Percentiles rank a stretch among this genome's conserved stretches.
These are phyloP conservation scores for Yamadazyma spencermartinsiae DNA, from an alignment of 1,139 yeast species.

Conservation along the genomic window DNA sequence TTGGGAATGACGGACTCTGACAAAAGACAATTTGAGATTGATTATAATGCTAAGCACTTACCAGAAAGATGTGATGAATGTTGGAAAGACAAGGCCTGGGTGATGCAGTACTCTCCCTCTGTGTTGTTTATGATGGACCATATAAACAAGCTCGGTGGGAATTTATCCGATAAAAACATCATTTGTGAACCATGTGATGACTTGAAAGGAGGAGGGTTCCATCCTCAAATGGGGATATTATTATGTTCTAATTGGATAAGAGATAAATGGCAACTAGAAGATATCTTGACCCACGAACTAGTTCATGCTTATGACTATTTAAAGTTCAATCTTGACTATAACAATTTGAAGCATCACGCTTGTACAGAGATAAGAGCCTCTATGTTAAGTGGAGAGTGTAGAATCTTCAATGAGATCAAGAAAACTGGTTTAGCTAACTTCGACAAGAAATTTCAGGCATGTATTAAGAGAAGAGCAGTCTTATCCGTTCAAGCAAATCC, in stretches of 20 bases:
- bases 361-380: conserved; percentile 96
- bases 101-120: conserved; percentile 76
- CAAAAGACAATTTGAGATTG: conserved; percentile 57
- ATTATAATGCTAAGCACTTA: conserved; percentile 46
- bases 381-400: conserved; percentile 91
- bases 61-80: conserved; percentile 64
- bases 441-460: conserved; percentile 83
- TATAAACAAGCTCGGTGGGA: conserved; percentile 68
- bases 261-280: conserved; percentile 83
- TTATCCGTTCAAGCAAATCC: conserved; percentile 88
- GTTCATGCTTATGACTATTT: conserved; percentile 92
- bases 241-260: conserved; percentile 83
- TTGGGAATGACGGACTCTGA: conserved; percentile 60
- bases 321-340: conserved; percentile 83
- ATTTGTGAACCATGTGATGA: conserved; percentile 86
- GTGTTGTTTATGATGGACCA: conserved; percentile 88
- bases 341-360: conserved; percentile 87
- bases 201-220: conserved; percentile 88
- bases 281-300: conserved; percentile 87
- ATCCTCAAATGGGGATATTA: conserved; percentile 83
- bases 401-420: conserved; percentile 81
- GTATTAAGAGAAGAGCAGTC: conserved; percentile 86
- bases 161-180: conserved; percentile 47
- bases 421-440: conserved; percentile 62
- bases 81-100: conserved; percentile 75